These are phyloP conservation scores for Phytophthora brassicae DNA, from an alignment of 352 stramenopile genomes.

Conservation along the genomic window DNA sequence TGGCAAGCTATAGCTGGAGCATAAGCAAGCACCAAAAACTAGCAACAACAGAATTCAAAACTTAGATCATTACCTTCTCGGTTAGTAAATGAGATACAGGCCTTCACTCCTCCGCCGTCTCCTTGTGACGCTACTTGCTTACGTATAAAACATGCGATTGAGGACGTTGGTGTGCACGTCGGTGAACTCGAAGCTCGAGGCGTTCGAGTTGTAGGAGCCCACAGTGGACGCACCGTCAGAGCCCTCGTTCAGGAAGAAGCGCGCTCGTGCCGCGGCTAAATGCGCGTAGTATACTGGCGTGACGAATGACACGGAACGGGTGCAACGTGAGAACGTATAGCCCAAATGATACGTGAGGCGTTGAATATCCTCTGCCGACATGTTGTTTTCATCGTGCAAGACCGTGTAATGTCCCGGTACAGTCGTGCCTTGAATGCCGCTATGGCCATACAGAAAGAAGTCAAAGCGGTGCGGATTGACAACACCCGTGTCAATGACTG, in stretches of 20 bases:
- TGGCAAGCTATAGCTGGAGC: conserved; percentile 6
- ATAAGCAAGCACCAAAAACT: background rate
- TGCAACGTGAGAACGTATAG: conserved; percentile 85
- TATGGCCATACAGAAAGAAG: conserved; percentile 87
- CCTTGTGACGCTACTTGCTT: conserved; percentile 26
- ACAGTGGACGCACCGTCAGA: conserved; percentile 57
- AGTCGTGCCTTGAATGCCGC: conserved; percentile 75
- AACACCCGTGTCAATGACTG: conserved; percentile 77
- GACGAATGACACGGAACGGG: conserved; percentile 81
- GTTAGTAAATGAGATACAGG: too few species aligned
- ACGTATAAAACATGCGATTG: conserved; percentile 56
- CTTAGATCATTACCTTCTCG: conserved; percentile 12
- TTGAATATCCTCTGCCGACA: conserved; percentile 62
- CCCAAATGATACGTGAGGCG: conserved; percentile 68
- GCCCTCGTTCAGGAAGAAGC: conserved; percentile 74
- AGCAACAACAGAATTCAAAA: conserved; percentile 10
- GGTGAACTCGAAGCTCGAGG: conserved; percentile 58
- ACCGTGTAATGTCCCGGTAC: conserved; percentile 85
- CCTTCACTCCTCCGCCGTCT: too few species aligned
- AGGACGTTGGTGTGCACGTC: conserved; percentile 55
- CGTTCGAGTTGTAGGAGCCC: conserved; percentile 52
- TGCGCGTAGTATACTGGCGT: conserved; percentile 86
- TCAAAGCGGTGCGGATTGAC: conserved; percentile 84
- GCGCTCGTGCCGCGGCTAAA: conserved; percentile 75
- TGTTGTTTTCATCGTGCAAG: conserved; percentile 70